A percentile compares a stretch with the other conserved stretches of the same genome.
Conservation (phyloP, 331 rosid species). For the Ulmus americana region DNA sequence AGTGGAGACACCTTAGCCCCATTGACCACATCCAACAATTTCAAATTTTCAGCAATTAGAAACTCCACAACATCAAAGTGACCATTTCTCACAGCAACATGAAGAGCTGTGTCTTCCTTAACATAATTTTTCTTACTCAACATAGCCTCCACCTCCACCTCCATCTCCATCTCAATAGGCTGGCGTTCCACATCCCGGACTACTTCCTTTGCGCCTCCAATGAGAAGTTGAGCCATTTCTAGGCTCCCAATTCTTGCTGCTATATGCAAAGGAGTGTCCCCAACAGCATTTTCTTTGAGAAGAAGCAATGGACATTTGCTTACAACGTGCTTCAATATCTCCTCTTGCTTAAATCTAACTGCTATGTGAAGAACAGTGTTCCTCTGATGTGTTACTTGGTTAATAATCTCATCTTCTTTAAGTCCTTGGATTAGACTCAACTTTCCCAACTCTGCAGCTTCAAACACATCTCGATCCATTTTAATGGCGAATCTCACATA, state of each 20-base stretch:
- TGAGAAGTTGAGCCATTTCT: neutral
- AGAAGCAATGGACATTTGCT: constrained; percentile 1
- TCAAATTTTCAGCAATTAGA: constrained; percentile 9
- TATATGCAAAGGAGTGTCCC: constrained; percentile 12
- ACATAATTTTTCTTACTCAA: neutral
- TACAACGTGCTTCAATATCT: neutral
- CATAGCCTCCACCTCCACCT: neutral
- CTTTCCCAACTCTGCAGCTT: constrained; percentile 10
- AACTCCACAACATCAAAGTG: constrained; percentile 5
- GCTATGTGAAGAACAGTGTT: constrained; percentile 26
- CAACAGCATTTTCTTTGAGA: constrained; percentile 1
- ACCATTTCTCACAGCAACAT: constrained; percentile 23
- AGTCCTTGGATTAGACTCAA: neutral
- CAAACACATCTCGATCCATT: constrained; percentile 9
- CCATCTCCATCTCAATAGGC: neutral
- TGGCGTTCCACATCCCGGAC: neutral
- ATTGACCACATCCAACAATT: constrained; percentile 2
- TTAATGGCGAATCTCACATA: neutral
- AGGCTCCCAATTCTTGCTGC: constrained; percentile 7
- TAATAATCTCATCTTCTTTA: neutral
- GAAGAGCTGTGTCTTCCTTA: constrained; percentile 21
- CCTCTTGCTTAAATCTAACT: constrained; percentile 1
- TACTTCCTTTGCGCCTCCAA: neutral
- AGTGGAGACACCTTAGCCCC: constrained; percentile 16
- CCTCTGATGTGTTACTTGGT: neutral